Evolutionary conservation across 2,329 filamentous ascomycete genomes (phyloP).

Genomic region (Nothopassalora personata): DNA sequence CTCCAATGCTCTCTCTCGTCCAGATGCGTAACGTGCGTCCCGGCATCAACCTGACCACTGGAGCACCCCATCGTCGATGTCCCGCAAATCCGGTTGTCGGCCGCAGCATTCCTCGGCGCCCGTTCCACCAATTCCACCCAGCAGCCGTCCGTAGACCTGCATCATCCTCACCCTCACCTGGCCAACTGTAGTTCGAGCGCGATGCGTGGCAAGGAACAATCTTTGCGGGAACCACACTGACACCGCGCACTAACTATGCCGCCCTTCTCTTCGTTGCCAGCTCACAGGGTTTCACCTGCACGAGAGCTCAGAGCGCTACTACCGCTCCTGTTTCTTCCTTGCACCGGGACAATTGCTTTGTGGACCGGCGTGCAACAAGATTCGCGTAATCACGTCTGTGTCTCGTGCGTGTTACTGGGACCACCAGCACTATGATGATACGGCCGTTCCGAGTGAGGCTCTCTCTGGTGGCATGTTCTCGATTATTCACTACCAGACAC

Average conservation of each 20-base stretch:
- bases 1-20: background rate
- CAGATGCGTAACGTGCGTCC: background rate
- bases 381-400: background rate
- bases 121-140: constrained; percentile 1
- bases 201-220: constrained; percentile 9
- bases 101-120: constrained; percentile 2
- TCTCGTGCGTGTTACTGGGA: background rate
- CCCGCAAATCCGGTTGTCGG: constrained; percentile 1
- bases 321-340: background rate
- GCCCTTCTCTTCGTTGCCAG: background rate
- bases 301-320: background rate
- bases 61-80: constrained; percentile 6
- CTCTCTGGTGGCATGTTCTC: background rate
- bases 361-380: background rate
- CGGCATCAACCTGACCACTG: constrained; percentile 1
- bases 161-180: constrained; percentile 1
- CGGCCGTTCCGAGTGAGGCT: background rate
- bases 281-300: background rate
- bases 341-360: constrained; percentile 1
- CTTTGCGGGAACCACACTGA: background rate
- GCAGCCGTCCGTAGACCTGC: background rate
- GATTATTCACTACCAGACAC: background rate
- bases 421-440: constrained; percentile 2
- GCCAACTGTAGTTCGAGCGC: constrained; percentile 10
- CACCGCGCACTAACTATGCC: background rate